Conservation (phyloP, 352 stramenopile species). For the Phytophthora kernoviae region DNA sequence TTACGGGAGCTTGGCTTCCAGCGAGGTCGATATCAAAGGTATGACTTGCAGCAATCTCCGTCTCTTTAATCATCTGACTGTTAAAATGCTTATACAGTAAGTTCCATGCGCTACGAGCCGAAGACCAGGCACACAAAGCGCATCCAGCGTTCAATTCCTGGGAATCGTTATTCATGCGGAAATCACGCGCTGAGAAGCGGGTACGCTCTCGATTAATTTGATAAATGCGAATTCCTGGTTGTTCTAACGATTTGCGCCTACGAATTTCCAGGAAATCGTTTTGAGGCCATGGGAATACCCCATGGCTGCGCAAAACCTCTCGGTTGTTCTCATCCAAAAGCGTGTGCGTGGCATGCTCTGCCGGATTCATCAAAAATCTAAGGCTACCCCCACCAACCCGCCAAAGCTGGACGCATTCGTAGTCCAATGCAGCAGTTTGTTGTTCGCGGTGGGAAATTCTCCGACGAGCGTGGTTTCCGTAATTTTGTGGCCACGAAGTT, state of each 20-base stretch:
- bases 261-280: conserved; percentile 56
- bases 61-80: neutral
- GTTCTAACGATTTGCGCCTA: neutral
- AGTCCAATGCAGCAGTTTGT: conserved; percentile 82
- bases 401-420: conserved; percentile 10
- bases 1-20: conserved; percentile 47
- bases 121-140: conserved; percentile 47
- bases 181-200: conserved; percentile 64
- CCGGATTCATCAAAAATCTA: conserved; percentile 26
- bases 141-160: conserved; percentile 41
- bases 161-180: conserved; percentile 86
- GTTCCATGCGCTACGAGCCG: conserved; percentile 53
- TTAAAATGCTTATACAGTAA: conserved; percentile 39
- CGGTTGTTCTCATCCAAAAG: conserved; percentile 81
- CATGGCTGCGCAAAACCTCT: conserved; percentile 83
- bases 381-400: neutral
- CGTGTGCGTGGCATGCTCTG: conserved; percentile 66
- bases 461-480: conserved; percentile 61
- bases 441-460: conserved; percentile 47
- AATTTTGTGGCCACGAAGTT: conserved; percentile 63
- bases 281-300: conserved; percentile 74
- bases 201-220: conserved; percentile 28
- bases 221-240: neutral
- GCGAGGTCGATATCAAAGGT: conserved; percentile 65
- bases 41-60: neutral